Conservation (phyloP, 129 eudicot genomes). For the Smallanthus sonchifolius region DNA sequence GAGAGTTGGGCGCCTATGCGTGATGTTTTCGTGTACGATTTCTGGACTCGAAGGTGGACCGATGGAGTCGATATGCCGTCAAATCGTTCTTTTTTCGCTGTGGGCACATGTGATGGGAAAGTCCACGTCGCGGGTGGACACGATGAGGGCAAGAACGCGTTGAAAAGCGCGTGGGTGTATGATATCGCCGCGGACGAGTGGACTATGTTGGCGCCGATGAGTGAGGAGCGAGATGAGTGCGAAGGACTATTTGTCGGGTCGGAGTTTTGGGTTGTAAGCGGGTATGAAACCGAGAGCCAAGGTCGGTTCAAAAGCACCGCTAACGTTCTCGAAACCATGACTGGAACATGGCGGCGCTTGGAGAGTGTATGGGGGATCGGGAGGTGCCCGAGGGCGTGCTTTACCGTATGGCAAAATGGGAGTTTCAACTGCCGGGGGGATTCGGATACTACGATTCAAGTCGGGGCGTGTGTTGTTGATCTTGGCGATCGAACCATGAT, state of each 20-base stretch:
- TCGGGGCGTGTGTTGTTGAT: slow-evolving; percentile 52
- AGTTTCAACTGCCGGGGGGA: slow-evolving; percentile 44
- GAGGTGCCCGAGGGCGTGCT: slow-evolving; percentile 67
- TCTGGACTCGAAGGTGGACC: slow-evolving; percentile 62
- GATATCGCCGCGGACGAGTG: slow-evolving; percentile 47
- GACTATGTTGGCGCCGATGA: slow-evolving; percentile 66
- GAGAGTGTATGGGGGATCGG: slow-evolving; percentile 50
- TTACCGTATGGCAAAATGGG: slow-evolving; percentile 36
- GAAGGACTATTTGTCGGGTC: slow-evolving; percentile 51
- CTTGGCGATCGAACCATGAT: slow-evolving; percentile 45
- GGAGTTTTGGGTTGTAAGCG: no score
- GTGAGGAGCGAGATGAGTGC: slow-evolving; percentile 82
- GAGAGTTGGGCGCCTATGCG: slow-evolving; percentile 52
- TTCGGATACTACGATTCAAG: slow-evolving; percentile 40
- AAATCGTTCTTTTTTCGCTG: slow-evolving; percentile 59
- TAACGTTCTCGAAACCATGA: slow-evolving; percentile 32
- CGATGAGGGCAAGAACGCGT: slow-evolving; percentile 68
- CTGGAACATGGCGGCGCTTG: slow-evolving; percentile 59
- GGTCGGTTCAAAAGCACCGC: no score
- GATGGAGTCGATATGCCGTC: no score
- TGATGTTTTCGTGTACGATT: slow-evolving; percentile 69
- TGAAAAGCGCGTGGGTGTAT: slow-evolving; percentile 50
- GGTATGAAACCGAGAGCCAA: no score
- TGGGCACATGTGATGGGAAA: slow-evolving; percentile 40
- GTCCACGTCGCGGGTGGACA: slow-evolving; percentile 74